Conservation (phyloP, 495 filamentous ascomycete genomes). For the Hypoxylon perforatum region DNA sequence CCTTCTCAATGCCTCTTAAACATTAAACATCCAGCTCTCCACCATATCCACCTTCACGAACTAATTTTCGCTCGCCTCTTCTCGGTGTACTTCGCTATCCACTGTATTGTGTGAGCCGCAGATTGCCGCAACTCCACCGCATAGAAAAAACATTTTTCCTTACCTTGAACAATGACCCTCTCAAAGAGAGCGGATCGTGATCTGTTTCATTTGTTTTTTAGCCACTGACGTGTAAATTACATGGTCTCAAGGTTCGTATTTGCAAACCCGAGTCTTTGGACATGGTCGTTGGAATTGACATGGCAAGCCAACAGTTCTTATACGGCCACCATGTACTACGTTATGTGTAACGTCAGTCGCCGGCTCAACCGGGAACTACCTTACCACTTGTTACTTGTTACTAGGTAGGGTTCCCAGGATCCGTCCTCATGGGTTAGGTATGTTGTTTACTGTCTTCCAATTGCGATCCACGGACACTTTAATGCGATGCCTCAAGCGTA, state of each 20-base stretch:
- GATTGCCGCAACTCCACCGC: constrained; percentile 32
- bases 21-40: constrained; percentile 13
- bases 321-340: too few species aligned
- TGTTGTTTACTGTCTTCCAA: too few species aligned
- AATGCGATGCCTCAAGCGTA: background rate
- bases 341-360: too few species aligned
- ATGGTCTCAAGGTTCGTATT: background rate
- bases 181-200: background rate
- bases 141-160: constrained; percentile 20
- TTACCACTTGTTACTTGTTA: too few species aligned
- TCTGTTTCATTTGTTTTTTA: background rate
- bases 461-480: too few species aligned
- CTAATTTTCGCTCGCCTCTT: constrained; percentile 4
- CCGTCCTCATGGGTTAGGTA: too few species aligned
- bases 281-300: too few species aligned
- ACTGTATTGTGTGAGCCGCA: constrained; percentile 27
- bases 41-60: constrained; percentile 24
- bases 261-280: background rate
- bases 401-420: too few species aligned
- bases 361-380: too few species aligned
- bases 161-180: background rate
- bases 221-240: background rate
- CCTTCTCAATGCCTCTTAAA: too few species aligned
- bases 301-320: too few species aligned
- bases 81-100: constrained; percentile 10